Evolutionary conservation across 306 rosid species (phyloP).

Genomic region (Lithocarpus polystachyus): DNA sequence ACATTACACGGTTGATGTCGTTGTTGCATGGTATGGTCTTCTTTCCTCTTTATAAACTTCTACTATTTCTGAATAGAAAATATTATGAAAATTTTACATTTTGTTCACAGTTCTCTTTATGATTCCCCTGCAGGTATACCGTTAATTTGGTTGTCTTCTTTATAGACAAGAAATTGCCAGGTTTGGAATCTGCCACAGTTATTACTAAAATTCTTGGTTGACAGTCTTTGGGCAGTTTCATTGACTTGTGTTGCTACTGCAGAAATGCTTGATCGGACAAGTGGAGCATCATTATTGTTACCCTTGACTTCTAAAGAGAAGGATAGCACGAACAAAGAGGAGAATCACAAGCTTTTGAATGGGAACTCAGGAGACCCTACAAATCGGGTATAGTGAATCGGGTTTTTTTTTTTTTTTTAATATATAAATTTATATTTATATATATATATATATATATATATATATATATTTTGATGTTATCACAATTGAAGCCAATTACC

Average conservation of each 20-base stretch:
- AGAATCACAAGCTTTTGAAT: slow-evolving; percentile 84
- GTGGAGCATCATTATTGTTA: slow-evolving; percentile 48
- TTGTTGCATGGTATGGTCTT: slow-evolving; percentile 84
- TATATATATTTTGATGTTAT: too few relatives aligned
- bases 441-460: too few relatives aligned
- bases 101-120: slow-evolving; percentile 20
- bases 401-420: background rate
- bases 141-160: slow-evolving; percentile 93
- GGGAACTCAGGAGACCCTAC: slow-evolving; percentile 81
- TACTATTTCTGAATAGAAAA: background rate
- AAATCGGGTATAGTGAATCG: slow-evolving; percentile 64
- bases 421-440: too few relatives aligned
- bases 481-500: too few relatives aligned
- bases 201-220: background rate
- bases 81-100: background rate
- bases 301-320: slow-evolving; percentile 79
- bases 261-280: slow-evolving; percentile 86
- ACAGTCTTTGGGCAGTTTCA: slow-evolving; percentile 2
- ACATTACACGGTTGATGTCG: slow-evolving; percentile 97
- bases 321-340: slow-evolving; percentile 75
- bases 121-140: slow-evolving; percentile 69
- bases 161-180: slow-evolving; percentile 80
- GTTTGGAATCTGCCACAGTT: slow-evolving; percentile 38
- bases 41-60: background rate
- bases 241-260: slow-evolving; percentile 36